These are phyloP conservation scores for Nectriaceae sp. DNA, from an alignment of 2,329 filamentous ascomycete species.

Conservation along the genomic window DNA sequence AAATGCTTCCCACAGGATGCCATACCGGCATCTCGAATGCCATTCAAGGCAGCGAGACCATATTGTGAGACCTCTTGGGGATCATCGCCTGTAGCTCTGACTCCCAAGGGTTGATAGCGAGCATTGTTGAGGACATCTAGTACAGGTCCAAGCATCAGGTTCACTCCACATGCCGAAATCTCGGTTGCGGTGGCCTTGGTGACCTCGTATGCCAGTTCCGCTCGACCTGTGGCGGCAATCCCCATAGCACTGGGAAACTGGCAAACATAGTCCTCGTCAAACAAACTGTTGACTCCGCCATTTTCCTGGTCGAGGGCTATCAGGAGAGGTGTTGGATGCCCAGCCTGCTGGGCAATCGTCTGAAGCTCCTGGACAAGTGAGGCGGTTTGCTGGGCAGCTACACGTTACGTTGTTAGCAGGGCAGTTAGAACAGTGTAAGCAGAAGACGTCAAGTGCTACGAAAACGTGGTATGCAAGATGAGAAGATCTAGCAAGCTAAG, in stretches of 20 bases:
- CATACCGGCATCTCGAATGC: slow-evolving; percentile 87
- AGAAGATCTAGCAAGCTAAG: no score
- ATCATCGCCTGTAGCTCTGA: slow-evolving; percentile 87
- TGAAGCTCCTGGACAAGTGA: slow-evolving; percentile 88
- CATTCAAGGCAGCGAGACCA: slow-evolving; percentile 86
- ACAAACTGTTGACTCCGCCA: slow-evolving; percentile 94
- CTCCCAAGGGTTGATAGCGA: slow-evolving; percentile 85
- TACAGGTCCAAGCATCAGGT: slow-evolving; percentile 91
- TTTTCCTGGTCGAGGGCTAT: slow-evolving; percentile 97
- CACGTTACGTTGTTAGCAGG: slow-evolving; percentile 18
- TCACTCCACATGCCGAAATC: slow-evolving; percentile 89
- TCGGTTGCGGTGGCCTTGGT: slow-evolving; percentile 93
- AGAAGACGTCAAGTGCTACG: not conserved
- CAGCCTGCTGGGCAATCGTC: slow-evolving; percentile 85
- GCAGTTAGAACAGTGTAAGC: slow-evolving; percentile 24
- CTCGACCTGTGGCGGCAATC: slow-evolving; percentile 86
- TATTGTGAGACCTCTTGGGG: slow-evolving; percentile 94
- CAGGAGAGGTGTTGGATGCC: slow-evolving; percentile 83
- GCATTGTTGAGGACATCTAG: slow-evolving; percentile 93
- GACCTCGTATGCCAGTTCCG: slow-evolving; percentile 82
- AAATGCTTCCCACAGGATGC: slow-evolving; percentile 95
- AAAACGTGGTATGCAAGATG: slow-evolving; percentile 1
- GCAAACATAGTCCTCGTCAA: slow-evolving; percentile 92
- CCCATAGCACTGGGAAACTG: slow-evolving; percentile 98
- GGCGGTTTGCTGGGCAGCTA: slow-evolving; percentile 90